phyloP scores from a whole-genome alignment of 2,329 filamentous ascomycete species.

The Fusarium devonianum region DNA sequence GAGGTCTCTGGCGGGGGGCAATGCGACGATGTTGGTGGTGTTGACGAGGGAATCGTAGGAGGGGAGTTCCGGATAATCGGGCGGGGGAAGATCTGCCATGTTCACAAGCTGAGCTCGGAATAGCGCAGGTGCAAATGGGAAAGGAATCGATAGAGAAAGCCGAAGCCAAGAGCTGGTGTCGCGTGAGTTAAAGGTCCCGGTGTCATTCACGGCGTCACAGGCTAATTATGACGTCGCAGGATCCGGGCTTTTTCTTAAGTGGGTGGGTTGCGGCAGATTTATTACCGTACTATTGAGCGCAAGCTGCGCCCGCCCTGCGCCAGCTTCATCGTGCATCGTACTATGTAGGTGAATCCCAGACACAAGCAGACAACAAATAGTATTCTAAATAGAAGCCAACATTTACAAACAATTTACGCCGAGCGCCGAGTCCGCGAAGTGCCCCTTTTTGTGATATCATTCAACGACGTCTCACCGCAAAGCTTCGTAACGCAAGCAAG shows the following conservation, averaged over 20 bases:
- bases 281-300: not conserved
- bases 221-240: constrained; percentile 28
- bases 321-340: not conserved
- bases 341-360: not conserved
- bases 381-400: constrained; percentile 15
- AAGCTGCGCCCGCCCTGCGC: not conserved
- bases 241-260: not conserved
- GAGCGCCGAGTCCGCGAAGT: constrained; percentile 17
- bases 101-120: too few relatives aligned
- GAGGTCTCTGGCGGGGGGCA: constrained; percentile 14
- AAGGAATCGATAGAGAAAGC: too few relatives aligned
- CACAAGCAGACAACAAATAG: not conserved
- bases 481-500: too few relatives aligned
- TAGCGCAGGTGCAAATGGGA: too few relatives aligned
- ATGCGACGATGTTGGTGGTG: constrained; percentile 7
- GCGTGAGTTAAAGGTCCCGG: constrained; percentile 5
- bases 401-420: constrained; percentile 20
- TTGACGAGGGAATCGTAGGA: constrained; percentile 34
- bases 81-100: constrained; percentile 30
- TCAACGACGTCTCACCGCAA: too few relatives aligned
- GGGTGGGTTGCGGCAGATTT: not conserved
- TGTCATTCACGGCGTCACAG: constrained; percentile 3
- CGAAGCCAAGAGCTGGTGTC: constrained; percentile 5
- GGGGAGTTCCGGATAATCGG: constrained; percentile 25
- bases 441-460: too few relatives aligned